These are phyloP conservation scores for Boletellus ananiceps DNA, from an alignment of 768 basidiomycete genomes.

Conservation along the genomic window DNA sequence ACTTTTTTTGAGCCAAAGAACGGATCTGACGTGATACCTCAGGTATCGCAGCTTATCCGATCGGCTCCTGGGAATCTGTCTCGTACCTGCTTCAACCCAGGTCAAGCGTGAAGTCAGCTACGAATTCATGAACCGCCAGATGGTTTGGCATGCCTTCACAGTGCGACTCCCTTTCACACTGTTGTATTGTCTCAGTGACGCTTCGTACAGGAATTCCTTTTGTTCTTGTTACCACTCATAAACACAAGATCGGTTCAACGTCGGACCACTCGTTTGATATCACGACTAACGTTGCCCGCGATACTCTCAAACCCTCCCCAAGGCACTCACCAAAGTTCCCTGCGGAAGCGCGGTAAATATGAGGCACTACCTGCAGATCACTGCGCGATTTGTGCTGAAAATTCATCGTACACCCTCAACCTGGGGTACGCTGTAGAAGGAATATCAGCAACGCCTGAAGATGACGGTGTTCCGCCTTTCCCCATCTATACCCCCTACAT, in stretches of 20 bases:
- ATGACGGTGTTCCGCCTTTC: constrained; percentile 44
- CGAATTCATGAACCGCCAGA: constrained; percentile 98
- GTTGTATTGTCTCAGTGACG: not conserved
- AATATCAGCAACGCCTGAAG: constrained; percentile 12
- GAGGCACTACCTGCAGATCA: constrained; percentile 65
- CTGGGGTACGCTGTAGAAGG: constrained; percentile 41
- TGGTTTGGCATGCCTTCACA: constrained; percentile 99
- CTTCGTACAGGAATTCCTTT: constrained; percentile 79
- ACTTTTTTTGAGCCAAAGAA: not conserved
- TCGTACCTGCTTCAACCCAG: constrained; percentile 66
- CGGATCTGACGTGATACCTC: constrained; percentile 5
- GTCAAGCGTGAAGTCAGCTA: constrained; percentile 86
- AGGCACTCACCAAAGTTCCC: constrained; percentile 8
- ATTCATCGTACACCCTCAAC: constrained; percentile 58
- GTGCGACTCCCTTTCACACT: constrained; percentile 41
- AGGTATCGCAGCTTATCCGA: constrained; percentile 87
- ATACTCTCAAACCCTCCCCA: constrained; percentile 28
- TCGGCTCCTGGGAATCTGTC: constrained; percentile 66
- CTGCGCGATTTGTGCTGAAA: constrained; percentile 89
- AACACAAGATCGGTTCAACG: constrained; percentile 63
- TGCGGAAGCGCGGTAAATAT: constrained; percentile 52
- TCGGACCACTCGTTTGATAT: constrained; percentile 38
- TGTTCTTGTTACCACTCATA: constrained; percentile 86
- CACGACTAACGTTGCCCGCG: constrained; percentile 25
- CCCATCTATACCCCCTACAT: constrained; percentile 81